These are phyloP conservation scores for Lanmaoa pseudosensibilis DNA, from an alignment of 768 basidiomycete species.

Conservation along the genomic window DNA sequence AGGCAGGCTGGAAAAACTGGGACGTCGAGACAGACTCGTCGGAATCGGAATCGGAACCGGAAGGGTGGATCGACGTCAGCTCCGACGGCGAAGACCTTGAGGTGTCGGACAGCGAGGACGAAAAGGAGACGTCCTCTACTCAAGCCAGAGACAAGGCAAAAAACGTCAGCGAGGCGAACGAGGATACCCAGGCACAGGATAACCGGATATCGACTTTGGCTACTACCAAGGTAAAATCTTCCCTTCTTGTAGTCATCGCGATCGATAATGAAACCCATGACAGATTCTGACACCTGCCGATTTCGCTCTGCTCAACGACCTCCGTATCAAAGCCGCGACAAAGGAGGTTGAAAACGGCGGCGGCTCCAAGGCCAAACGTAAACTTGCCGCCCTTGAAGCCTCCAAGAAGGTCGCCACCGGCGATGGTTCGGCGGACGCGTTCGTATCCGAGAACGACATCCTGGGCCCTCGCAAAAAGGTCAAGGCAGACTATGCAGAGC, in stretches of 20 bases:
- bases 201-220: slow-evolving; percentile 64
- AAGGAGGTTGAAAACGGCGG: slow-evolving; percentile 69
- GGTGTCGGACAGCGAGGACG: slow-evolving; percentile 88
- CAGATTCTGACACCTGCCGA: slow-evolving; percentile 98
- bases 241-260: not conserved
- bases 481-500: slow-evolving; percentile 92
- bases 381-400: slow-evolving; percentile 78
- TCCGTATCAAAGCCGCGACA: slow-evolving; percentile 76
- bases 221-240: slow-evolving; percentile 67
- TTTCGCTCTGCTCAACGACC: slow-evolving; percentile 87
- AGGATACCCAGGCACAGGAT: slow-evolving; percentile 28
- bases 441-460: slow-evolving; percentile 90
- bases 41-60: slow-evolving; percentile 46
- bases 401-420: slow-evolving; percentile 55
- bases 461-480: slow-evolving; percentile 91
- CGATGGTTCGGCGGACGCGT: slow-evolving; percentile 44
- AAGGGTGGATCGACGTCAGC: slow-evolving; percentile 79
- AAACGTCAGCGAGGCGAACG: slow-evolving; percentile 1
- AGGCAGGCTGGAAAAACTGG: slow-evolving; percentile 86
- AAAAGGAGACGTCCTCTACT: slow-evolving; percentile 33
- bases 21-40: slow-evolving; percentile 75
- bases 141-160: slow-evolving; percentile 7
- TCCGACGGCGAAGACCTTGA: slow-evolving; percentile 66
- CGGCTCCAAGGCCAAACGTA: slow-evolving; percentile 81
- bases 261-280: not conserved